Evolutionary conservation across 345 rosid genomes (phyloP), one percentile per base, ranked within the genome.

Genomic region (Passiflora organensis): DNA sequence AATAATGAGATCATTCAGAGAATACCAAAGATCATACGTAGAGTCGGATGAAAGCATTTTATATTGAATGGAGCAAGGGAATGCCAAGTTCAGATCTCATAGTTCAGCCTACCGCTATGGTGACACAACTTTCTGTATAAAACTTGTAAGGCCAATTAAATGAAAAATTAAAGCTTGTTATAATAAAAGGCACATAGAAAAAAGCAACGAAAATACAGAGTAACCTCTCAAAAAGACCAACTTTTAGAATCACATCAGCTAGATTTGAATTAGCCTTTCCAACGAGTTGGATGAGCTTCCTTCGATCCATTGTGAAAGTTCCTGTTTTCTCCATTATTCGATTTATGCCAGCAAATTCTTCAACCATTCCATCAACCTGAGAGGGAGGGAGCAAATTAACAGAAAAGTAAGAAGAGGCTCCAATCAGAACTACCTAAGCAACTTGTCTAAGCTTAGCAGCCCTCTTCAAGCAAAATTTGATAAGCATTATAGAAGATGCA

Each of bases 231-330:
- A 91, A 87, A 59, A 91, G 83, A 61, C 97, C 97, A 56, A 91
- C 95, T 91, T 84, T 91, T 57, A 87, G 91, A 76, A 91, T 91
- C 10, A 91, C 96, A 66, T 83, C 95, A 1, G 96, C 96, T 55
- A 91, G 70, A 82, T 83, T 87, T 50, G 97, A 91, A 76, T 91
- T 91, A 51, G 96, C 97, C 78, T 91, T 87, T 70, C 97, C 97
- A 43, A 87, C 96, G 48, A 91, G 91, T 56, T 83, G 85, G 60
- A 91, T 70, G 68, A 91, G 97, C 67, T 83, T 87, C 72, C 58
- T 85, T 79, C 91, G 78, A 66, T 82, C 87, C 97, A 91, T 91
- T 56, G 96, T 85, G 80, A 91, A 91, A 32, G 91, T 91, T 58
- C 96, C 95, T 12, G 87, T 83, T 71, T 84, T 79, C 72, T 85